phyloP scores from a whole-genome alignment of 306 rosid species.

The Quercus engelmannii region DNA sequence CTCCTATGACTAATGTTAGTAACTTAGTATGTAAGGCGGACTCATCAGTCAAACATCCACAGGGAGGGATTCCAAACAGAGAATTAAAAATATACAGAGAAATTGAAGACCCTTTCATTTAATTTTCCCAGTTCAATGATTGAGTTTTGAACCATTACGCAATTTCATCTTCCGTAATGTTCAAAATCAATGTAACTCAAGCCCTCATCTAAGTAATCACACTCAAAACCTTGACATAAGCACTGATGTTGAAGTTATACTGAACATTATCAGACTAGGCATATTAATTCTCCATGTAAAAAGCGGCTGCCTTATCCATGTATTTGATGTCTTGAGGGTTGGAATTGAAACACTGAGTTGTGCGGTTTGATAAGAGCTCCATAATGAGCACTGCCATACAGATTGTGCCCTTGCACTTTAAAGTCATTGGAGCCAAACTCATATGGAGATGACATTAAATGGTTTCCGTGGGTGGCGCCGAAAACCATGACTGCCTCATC shows the following conservation, averaged over 20 bases:
- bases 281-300: conserved; percentile 34
- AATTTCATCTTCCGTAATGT: conserved; percentile 14
- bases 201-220: conserved; percentile 36
- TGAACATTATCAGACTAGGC: conserved; percentile 28
- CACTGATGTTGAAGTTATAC: conserved; percentile 10
- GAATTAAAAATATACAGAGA: neutral
- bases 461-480: conserved; percentile 40
- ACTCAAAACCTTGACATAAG: conserved; percentile 22
- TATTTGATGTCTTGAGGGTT: conserved; percentile 45
- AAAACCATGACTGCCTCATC: conserved; percentile 48
- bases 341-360: conserved; percentile 34
- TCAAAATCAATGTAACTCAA: conserved; percentile 23
- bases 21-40: neutral
- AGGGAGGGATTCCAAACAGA: neutral
- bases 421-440: conserved; percentile 36
- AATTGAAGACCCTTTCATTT: neutral
- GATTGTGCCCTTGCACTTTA: conserved; percentile 43
- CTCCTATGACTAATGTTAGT: neutral
- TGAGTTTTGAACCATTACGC: conserved; percentile 22
- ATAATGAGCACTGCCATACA: conserved; percentile 42
- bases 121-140: conserved; percentile 16
- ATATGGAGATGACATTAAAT: conserved; percentile 42
- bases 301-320: conserved; percentile 33
- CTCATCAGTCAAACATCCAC: neutral
- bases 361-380: conserved; percentile 48